Base-by-base conservation (phyloP, 139 green algal species). In the Dunaliella primolecta region DNA sequence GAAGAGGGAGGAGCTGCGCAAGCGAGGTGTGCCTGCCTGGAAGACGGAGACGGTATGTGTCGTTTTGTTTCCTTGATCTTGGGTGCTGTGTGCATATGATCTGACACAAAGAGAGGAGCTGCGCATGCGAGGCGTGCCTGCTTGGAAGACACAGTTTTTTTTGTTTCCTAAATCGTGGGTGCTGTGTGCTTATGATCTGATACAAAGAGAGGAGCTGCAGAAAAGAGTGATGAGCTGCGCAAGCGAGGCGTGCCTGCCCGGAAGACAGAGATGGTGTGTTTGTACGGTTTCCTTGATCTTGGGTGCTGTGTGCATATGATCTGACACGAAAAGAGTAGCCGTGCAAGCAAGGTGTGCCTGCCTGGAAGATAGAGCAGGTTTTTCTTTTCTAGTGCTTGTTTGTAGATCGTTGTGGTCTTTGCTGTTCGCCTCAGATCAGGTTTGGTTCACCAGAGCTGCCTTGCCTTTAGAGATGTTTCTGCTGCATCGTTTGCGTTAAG, bases 291-390 rank as follows among this genome's bases (percentile, higher is more conserved):
- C n/a, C n/a, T n/a, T n/a, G n/a, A n/a, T n/a, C n/a, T n/a, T n/a
- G n/a, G n/a, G n/a, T n/a, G n/a, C n/a, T n/a, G n/a, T n/a, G n/a
- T n/a, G n/a, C n/a, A n/a, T n/a, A n/a, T n/a, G n/a, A n/a, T n/a
- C n/a, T n/a, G n/a, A n/a, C n/a, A n/a, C n/a, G n/a, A n/a, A 81
- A 80, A 75, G 46, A 88, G 76, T 78, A 90, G 84, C 83, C 92
- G 75, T 77, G 86, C 1, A 37, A 25, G 2, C 82, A 81, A 3
- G 88, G 88, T 2, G 90, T 92, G 36, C 83, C 90, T 15, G 29
- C 56, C 0, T 93, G 90, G 90, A 93, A 91, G 86, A 78, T 79
- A 3, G 77, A 90, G 31, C 85, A 86, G 84, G 90, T 93, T 81
- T 81, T 57, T n/a, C n/a, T n/a, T n/a, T n/a, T n/a, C n/a, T n/a